Evolutionary conservation across 352 stramenopile species (phyloP).

Genomic region (Plasmopara viticola): DNA sequence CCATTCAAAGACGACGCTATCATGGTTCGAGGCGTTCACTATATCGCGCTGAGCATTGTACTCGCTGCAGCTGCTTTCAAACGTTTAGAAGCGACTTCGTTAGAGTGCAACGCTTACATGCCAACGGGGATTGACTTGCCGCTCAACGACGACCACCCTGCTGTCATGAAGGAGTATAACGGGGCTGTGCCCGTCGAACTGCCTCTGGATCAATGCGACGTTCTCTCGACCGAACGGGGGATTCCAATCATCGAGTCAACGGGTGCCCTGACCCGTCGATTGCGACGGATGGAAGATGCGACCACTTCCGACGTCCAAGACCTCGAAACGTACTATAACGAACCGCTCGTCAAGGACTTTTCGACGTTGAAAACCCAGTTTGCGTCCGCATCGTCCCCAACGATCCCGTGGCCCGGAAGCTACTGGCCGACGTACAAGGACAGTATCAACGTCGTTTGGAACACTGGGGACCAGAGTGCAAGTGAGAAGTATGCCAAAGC

Average conservation of each 20-base stretch:
- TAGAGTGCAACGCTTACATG: conserved; percentile 24
- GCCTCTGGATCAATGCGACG: conserved; percentile 4
- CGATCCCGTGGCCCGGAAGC: conserved; percentile 36
- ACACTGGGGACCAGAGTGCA: conserved; percentile 18
- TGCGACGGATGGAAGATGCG: conserved; percentile 22
- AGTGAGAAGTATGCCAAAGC: conserved; percentile 39
- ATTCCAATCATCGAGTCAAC: not conserved
- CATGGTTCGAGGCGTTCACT: conserved; percentile 15
- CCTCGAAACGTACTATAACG: conserved; percentile 30
- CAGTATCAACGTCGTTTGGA: conserved; percentile 55
- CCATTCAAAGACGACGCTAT: not conserved
- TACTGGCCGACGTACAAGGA: conserved; percentile 63
- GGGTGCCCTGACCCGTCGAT: not conserved
- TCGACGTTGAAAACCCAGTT: conserved; percentile 28
- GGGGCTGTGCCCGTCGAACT: not conserved
- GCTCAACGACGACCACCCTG: conserved; percentile 18
- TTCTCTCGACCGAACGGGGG: not conserved
- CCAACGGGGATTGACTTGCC: conserved; percentile 11
- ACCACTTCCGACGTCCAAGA: conserved; percentile 21
- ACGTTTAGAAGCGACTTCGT: conserved; percentile 1
- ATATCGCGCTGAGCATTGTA: conserved; percentile 1
- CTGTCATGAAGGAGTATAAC: conserved; percentile 8
- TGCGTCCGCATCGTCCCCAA: conserved; percentile 7
- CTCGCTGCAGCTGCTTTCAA: conserved; percentile 9
- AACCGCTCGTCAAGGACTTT: conserved; percentile 24